Percentiles rank a stretch among this genome's conserved stretches.
These are phyloP conservation scores for Botrytis squamosa DNA, from an alignment of 2,329 filamentous ascomycete species.

Conservation along the genomic window DNA sequence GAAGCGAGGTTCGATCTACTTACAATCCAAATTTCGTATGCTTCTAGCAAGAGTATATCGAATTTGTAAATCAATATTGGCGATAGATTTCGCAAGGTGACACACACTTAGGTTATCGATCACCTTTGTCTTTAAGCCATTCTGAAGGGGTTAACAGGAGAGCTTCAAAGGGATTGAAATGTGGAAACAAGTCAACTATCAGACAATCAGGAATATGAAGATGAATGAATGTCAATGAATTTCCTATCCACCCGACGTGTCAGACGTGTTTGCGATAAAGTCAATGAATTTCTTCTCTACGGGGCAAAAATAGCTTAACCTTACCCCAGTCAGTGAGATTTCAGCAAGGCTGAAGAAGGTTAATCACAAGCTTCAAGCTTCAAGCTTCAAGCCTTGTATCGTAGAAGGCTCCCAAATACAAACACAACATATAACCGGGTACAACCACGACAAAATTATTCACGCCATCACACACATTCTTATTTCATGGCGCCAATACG, in stretches of 20 bases:
- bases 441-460: background rate
- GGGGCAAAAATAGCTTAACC: background rate
- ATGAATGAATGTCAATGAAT: background rate
- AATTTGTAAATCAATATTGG: background rate
- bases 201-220: background rate
- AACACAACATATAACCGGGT: background rate
- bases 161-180: background rate
- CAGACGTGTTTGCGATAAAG: background rate
- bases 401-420: background rate
- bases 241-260: background rate
- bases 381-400: background rate
- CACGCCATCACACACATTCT: background rate
- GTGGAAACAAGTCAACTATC: background rate
- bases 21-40: background rate
- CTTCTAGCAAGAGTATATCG: background rate
- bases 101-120: background rate
- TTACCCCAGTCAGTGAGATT: background rate
- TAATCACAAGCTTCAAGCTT: background rate
- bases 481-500: conserved; percentile 77
- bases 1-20: background rate
- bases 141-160: background rate
- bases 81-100: background rate
- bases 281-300: background rate
- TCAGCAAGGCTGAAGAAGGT: background rate
- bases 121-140: background rate